Conservation (phyloP, 1,139 yeast genomes). For the Spathaspora sp. region DNA sequence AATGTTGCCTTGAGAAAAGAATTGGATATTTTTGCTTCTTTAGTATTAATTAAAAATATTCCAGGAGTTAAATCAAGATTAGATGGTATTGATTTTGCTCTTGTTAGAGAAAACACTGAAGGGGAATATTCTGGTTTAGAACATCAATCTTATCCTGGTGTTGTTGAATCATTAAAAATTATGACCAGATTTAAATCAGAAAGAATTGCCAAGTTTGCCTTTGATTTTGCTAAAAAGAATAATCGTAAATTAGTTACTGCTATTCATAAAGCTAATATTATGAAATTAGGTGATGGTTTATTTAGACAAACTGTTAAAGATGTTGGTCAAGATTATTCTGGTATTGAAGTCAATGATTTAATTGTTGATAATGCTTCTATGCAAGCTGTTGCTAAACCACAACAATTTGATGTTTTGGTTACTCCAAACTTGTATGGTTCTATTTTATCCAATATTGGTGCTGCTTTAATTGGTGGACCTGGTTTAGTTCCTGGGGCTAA, state of each 20-base stretch:
- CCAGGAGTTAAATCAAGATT: constrained; percentile 93
- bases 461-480: constrained; percentile 98
- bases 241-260: constrained; percentile 92
- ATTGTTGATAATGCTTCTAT: constrained; percentile 98
- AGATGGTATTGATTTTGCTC: constrained; percentile 84
- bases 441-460: constrained; percentile 95
- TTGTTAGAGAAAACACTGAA: constrained; percentile 95
- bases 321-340: constrained; percentile 88
- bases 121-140: constrained; percentile 99
- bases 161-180: constrained; percentile 93
- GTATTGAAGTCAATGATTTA: constrained; percentile 82
- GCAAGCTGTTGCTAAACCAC: constrained; percentile 99
- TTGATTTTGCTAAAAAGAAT: constrained; percentile 91
- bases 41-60: constrained; percentile 88
- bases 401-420: constrained; percentile 95
- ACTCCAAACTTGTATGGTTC: constrained; percentile 99
- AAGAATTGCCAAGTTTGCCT: constrained; percentile 96
- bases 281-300: constrained; percentile 98
- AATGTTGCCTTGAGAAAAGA: constrained; percentile 97
- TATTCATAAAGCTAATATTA: constrained; percentile 98
- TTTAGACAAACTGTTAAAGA: constrained; percentile 93
- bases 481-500: constrained; percentile 98
- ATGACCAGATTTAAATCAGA: constrained; percentile 94
- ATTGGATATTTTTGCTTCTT: constrained; percentile 91
- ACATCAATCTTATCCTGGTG: constrained; percentile 97